Conservation (phyloP, 257 asterid species). For the Rhazya stricta region DNA sequence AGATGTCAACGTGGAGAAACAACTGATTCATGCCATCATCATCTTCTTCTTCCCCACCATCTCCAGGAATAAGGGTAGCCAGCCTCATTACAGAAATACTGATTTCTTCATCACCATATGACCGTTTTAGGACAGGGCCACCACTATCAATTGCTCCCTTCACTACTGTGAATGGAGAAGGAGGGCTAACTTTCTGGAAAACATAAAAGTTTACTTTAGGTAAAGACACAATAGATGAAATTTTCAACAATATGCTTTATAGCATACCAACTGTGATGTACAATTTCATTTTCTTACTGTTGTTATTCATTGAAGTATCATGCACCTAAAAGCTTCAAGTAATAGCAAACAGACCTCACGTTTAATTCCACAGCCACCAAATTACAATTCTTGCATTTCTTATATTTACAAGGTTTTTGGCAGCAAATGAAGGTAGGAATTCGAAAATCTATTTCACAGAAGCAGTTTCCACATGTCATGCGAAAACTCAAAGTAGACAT, state of each 20-base stretch:
- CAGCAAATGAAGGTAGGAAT: not conserved
- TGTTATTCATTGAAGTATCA: not conserved
- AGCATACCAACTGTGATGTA: not conserved
- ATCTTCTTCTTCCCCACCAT: slow-evolving; percentile 40
- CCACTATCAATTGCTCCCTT: slow-evolving; percentile 75
- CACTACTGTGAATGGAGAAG: slow-evolving; percentile 71
- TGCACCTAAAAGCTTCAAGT: not conserved
- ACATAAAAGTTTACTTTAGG: not conserved
- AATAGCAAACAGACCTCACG: not conserved
- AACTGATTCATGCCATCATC: slow-evolving; percentile 56
- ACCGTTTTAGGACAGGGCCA: slow-evolving; percentile 78
- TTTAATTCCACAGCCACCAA: not conserved
- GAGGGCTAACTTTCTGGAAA: slow-evolving; percentile 83
- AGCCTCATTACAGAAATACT: slow-evolving; percentile 69
- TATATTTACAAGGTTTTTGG: not conserved
- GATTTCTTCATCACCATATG: slow-evolving; percentile 68
- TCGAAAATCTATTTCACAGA: not conserved
- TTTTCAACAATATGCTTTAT: not conserved
- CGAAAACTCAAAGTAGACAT: not conserved
- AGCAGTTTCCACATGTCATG: not conserved
- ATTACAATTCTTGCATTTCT: not conserved
- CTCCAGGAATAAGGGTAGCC: slow-evolving; percentile 63
- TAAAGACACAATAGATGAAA: not conserved
- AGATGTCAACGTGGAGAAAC: slow-evolving; percentile 73
- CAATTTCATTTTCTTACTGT: not conserved